A percentile compares a stretch with the other conserved stretches of the same genome.
Conservation (phyloP, 345 rosid genomes). For the Eucalyptus polyanthemos region DNA sequence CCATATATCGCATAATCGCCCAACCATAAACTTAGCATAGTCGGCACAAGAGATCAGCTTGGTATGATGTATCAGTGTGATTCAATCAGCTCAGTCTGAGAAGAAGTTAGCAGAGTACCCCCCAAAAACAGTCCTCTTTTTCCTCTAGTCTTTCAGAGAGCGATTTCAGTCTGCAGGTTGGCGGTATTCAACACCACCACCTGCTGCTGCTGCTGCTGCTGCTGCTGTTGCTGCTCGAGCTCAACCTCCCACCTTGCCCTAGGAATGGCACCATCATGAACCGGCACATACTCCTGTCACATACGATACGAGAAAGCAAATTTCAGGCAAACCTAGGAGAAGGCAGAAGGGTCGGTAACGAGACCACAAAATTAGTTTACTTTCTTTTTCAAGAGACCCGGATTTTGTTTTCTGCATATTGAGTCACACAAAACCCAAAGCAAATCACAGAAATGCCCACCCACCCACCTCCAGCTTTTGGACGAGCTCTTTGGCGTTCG, state of each 20-base stretch:
- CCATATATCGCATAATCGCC: neutral
- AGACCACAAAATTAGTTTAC: neutral
- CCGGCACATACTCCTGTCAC: constrained; percentile 72
- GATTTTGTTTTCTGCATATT: neutral
- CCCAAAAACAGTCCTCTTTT: neutral
- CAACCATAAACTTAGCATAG: neutral
- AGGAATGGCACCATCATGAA: constrained; percentile 63
- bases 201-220: constrained; percentile 16
- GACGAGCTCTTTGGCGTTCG: constrained; percentile 78
- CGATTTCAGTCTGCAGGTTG: constrained; percentile 37
- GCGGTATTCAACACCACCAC: constrained; percentile 30
- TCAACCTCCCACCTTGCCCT: constrained; percentile 77
- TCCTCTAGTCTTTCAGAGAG: constrained; percentile 13
- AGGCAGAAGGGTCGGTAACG: neutral
- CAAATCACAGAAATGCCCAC: neutral
- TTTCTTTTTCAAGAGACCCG: neutral
- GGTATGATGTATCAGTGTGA: neutral
- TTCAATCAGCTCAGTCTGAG: neutral
- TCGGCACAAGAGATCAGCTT: neutral
- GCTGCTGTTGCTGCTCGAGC: constrained; percentile 42
- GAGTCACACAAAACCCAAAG: neutral
- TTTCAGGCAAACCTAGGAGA: neutral
- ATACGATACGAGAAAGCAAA: neutral
- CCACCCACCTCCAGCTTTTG: constrained; percentile 77
- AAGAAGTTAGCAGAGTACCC: neutral